Percentiles rank a stretch among this genome's conserved stretches.
phyloP scores from a whole-genome alignment of 2,329 filamentous ascomycete species.

The Penicillium sp. region DNA sequence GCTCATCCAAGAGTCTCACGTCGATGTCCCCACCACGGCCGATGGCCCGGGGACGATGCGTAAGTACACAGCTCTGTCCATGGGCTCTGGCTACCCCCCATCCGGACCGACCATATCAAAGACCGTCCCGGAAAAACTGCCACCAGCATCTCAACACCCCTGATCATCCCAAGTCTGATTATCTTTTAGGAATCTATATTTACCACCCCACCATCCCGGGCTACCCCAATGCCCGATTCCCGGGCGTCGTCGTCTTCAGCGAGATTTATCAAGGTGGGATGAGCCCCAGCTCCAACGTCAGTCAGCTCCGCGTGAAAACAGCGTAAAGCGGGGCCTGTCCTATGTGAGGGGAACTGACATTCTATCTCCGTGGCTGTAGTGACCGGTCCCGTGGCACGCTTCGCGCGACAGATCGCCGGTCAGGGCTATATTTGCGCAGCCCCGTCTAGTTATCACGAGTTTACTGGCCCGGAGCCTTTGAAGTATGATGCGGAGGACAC shows the following conservation, averaged over 20 bases:
- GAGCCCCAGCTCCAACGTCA: background rate
- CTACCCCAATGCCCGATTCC: conserved; percentile 87
- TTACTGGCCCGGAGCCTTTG: conserved; percentile 79
- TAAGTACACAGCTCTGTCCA: conserved; percentile 23
- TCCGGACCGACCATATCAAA: background rate
- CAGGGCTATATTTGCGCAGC: conserved; percentile 93
- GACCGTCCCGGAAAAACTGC: too few species aligned
- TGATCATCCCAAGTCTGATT: conserved; percentile 1
- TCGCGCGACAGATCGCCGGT: conserved; percentile 86
- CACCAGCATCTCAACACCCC: background rate
- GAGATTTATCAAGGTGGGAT: conserved; percentile 89
- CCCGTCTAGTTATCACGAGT: conserved; percentile 90
- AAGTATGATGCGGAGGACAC: conserved; percentile 87
- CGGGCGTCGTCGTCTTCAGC: conserved; percentile 83
- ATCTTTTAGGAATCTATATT: conserved; percentile 72
- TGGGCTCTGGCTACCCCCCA: background rate
- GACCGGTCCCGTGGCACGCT: conserved; percentile 84
- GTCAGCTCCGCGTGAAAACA: background rate
- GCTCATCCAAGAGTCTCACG: conserved; percentile 39
- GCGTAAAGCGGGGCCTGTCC: background rate
- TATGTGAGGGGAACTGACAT: background rate
- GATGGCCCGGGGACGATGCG: conserved; percentile 43
- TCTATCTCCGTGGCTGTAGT: conserved; percentile 53
- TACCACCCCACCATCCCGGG: conserved; percentile 84
- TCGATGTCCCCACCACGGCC: conserved; percentile 43